Percentiles rank a stretch among this genome's conserved stretches.
These are phyloP conservation scores for Venturia aucupariae DNA, from an alignment of 2,329 filamentous ascomycete genomes.

Conservation along the genomic window DNA sequence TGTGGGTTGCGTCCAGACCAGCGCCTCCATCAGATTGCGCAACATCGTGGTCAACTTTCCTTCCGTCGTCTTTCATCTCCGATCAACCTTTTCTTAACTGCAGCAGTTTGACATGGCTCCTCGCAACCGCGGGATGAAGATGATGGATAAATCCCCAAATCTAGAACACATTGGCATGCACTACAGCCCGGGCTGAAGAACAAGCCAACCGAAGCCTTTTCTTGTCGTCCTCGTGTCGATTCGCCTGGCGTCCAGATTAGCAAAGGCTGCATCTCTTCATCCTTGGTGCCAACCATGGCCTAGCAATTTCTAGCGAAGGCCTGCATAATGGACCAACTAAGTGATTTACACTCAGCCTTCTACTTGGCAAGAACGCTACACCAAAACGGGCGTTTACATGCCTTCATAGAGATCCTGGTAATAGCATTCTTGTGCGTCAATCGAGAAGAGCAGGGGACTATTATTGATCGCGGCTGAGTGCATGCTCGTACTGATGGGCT, in stretches of 20 bases:
- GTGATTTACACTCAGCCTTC: background rate
- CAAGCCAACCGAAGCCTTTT: background rate
- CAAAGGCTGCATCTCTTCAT: constrained; percentile 1
- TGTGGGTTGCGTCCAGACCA: background rate
- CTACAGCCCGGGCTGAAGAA: background rate
- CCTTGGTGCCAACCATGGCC: background rate
- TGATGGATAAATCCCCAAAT: background rate
- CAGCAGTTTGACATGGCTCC: background rate
- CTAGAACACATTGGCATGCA: background rate
- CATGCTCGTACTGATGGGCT: background rate
- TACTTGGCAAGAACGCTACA: constrained; percentile 2
- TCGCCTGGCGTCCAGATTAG: background rate
- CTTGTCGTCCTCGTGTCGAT: background rate
- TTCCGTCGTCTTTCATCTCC: background rate
- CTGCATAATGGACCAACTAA: background rate
- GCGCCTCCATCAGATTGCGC: background rate
- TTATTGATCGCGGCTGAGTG: constrained; percentile 4
- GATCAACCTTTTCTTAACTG: background rate
- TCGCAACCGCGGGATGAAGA: background rate
- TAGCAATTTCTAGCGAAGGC: background rate
- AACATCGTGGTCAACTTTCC: background rate
- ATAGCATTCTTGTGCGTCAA: background rate
- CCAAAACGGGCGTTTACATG: background rate
- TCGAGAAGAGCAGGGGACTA: background rate
- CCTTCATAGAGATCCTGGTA: background rate